Percentiles rank a stretch among this genome's conserved stretches.
phyloP scores from a whole-genome alignment of 306 rosid species.

The Rosa persica region DNA sequence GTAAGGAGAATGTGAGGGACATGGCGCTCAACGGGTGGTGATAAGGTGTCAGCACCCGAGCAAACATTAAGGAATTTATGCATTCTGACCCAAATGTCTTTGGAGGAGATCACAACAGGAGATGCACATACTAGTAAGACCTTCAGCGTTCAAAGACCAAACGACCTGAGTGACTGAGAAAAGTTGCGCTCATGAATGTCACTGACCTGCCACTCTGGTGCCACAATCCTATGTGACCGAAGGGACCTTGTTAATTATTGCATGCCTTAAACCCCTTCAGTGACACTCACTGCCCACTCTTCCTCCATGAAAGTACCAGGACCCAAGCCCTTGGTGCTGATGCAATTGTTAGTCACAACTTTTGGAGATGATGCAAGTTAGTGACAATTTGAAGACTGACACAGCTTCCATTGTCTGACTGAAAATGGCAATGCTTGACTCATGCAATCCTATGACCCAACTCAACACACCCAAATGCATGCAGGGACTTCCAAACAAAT shows the following conservation, averaged over 20 bases:
- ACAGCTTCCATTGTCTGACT: constrained; percentile 64
- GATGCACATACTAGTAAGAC: constrained; percentile 15
- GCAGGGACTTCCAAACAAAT: constrained; percentile 55
- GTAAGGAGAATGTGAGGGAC: constrained; percentile 33
- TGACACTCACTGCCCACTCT: constrained; percentile 42
- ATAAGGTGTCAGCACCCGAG: constrained; percentile 21
- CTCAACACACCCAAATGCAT: constrained; percentile 76
- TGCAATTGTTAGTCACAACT: constrained; percentile 76
- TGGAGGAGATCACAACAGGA: constrained; percentile 19
- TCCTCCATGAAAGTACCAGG: constrained; percentile 45
- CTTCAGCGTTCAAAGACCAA: neutral
- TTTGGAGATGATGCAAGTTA: constrained; percentile 86
- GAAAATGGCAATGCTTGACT: constrained; percentile 58
- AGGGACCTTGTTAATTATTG: neutral
- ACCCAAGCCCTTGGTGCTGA: constrained; percentile 55
- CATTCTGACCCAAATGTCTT: constrained; percentile 32
- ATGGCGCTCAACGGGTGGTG: constrained; percentile 31
- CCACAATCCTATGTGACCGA: constrained; percentile 21
- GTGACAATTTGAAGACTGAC: constrained; percentile 76
- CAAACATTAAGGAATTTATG: constrained; percentile 29
- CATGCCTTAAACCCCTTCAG: constrained; percentile 26
- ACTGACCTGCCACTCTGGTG: constrained; percentile 31
- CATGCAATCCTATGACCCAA: constrained; percentile 63
- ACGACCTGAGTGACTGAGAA: neutral
- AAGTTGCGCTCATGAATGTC: constrained; percentile 8